Base-by-base conservation (phyloP, 164 flowering plant genomes). In the Annona cherimola region DNA sequence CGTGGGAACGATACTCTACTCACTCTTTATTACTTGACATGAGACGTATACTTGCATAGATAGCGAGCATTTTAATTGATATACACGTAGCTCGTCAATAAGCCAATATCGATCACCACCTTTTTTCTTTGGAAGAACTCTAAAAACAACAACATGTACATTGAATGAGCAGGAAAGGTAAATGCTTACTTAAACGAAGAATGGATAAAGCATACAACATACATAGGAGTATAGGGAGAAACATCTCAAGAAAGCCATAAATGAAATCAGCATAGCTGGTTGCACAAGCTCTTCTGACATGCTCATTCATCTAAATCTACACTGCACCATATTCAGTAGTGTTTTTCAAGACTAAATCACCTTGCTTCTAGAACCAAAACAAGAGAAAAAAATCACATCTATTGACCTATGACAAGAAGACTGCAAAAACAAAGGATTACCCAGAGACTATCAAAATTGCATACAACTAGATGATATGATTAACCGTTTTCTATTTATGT, bases 261-360 rank as follows among this genome's bases (percentile, higher is more conserved):
- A 93, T 61, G 79, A 93, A 95, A 81, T 93, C 97, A 40, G 99
- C 98, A 83, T 98, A 95, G 74, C 99, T 91, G 73, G 72, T 93
- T 43, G 92, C 82, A 78, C 98, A 95, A 76, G 99, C 99, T 81
- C 99, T 81, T 66, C 99, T 81, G 2, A 85, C 97, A 61, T 97
- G 90, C 84, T 95, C 99, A 69, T 95, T 95, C 99, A 95, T 95
- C 99, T 98, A 95, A 82, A 95, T 93, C 83, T 95, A 98, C 45
- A 95, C 98, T 26, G 99, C 99, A 46, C 99, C 98, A 85, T 90
- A 95, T 75, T 95, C 99, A 42, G 93, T 90, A 20, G 98, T 98
- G 83, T 89, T 95, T 74, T 93, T 95, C 85, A 95, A 73, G 46
- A 95, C 99, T 67, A 93, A 74, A 70, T 89, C 97, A 54, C 91